Evolutionary conservation across 2,329 filamentous ascomycete species (phyloP).

Genomic region (Fusarium nodosum): DNA sequence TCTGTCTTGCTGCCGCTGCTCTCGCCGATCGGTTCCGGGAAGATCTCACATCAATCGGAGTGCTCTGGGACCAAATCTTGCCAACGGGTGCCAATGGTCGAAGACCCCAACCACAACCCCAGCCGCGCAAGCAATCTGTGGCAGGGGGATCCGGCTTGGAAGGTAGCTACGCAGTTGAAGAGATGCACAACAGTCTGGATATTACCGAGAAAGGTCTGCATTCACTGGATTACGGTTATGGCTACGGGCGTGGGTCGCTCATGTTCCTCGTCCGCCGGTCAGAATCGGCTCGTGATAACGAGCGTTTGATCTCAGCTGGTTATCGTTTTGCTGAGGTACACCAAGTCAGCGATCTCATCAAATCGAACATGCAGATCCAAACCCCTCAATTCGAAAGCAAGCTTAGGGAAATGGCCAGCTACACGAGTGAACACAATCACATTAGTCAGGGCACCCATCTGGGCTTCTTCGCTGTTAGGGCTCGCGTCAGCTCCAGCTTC

Average conservation of each 20-base stretch:
- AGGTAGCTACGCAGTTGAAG: constrained; percentile 25
- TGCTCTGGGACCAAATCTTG: constrained; percentile 82
- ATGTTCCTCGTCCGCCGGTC: constrained; percentile 82
- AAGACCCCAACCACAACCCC: constrained; percentile 25
- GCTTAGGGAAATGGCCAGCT: constrained; percentile 74
- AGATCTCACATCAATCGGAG: constrained; percentile 73
- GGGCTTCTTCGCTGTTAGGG: constrained; percentile 70
- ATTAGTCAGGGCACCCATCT: constrained; percentile 68
- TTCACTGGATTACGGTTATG: constrained; percentile 56
- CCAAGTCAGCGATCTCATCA: constrained; percentile 77
- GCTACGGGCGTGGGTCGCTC: constrained; percentile 79
- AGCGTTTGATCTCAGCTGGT: constrained; percentile 76
- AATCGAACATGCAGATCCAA: constrained; percentile 80
- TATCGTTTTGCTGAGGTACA: constrained; percentile 81
- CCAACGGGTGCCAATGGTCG: constrained; percentile 66
- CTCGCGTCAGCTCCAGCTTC: constrained; percentile 68
- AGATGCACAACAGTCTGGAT: constrained; percentile 50
- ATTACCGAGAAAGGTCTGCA: constrained; percentile 59
- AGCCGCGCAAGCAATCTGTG: constrained; percentile 37
- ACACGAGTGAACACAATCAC: constrained; percentile 62
- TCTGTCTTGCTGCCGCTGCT: constrained; percentile 82
- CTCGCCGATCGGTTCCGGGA: constrained; percentile 77
- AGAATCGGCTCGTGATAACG: constrained; percentile 68
- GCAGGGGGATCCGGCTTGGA: constrained; percentile 26
- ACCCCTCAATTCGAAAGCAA: constrained; percentile 70